A percentile compares a stretch with the other conserved stretches of the same genome.
Evolutionary conservation across 140 eudicot species (phyloP).

Genomic region (Cichorium intybus): DNA sequence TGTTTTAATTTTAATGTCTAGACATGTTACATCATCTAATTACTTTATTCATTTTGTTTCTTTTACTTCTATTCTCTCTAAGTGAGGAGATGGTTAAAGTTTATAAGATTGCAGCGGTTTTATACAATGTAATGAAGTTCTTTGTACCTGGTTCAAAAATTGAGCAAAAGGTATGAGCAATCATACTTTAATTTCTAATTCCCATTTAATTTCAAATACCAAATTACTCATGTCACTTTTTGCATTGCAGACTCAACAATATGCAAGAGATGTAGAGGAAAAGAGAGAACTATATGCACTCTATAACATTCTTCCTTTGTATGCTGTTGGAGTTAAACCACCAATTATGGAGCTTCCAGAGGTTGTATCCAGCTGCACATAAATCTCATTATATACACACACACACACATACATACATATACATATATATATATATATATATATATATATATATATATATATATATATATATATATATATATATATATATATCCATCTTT

Average conservation of each 20-base stretch:
- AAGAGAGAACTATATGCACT: conserved; percentile 79
- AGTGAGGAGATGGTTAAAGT: conserved; percentile 99
- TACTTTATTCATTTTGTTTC: conserved; percentile 8
- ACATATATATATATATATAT: no score
- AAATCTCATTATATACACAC: background rate
- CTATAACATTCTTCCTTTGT: conserved; percentile 90
- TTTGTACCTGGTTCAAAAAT: conserved; percentile 67
- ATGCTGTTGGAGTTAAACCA: conserved; percentile 77
- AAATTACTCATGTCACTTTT: background rate
- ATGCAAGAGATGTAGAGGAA: conserved; percentile 83
- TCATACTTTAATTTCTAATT: conserved; percentile 18
- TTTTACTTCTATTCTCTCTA: conserved; percentile 21
- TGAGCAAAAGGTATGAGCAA: conserved; percentile 66
- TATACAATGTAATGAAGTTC: conserved; percentile 79
- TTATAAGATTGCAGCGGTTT: conserved; percentile 83
- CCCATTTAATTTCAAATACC: conserved; percentile 5
- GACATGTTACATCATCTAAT: background rate
- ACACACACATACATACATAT: conserved; percentile 1
- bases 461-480: no score
- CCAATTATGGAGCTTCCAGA: conserved; percentile 95
- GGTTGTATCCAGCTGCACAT: conserved; percentile 41
- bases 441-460: no score
- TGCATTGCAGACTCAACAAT: conserved; percentile 54
- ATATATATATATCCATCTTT: no score
- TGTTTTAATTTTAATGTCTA: conserved; percentile 8